Base-by-base conservation (phyloP, 2,329 filamentous ascomycete species). In the Ophiocordyceps australis region DNA sequence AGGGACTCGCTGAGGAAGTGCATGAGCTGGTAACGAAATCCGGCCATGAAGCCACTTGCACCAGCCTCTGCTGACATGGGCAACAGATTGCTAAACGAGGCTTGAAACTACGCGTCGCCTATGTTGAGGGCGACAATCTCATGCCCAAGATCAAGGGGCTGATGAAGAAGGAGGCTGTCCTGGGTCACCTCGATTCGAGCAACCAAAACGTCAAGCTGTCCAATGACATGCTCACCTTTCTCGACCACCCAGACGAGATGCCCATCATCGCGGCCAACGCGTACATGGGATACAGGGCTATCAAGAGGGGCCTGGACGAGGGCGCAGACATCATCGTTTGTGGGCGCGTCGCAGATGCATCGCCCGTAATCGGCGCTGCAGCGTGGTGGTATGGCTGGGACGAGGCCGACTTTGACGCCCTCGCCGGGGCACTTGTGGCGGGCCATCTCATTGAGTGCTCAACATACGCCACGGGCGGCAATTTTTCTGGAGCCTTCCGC, bases 401-500 rank as follows among this genome's bases (percentile, higher is more conserved):
- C 0, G 48, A 52, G 17, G 46, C 41, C 0, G 47, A 55, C 21
- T 62, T 55, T 28, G 51, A 65, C 31, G 34, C 46, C 15, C 51
- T 65, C 7, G 60, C 59, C 2, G 52, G 55, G 0, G 42, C 54
- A 0, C 30, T 63, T 1, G 43, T 63, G 14, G 56, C 55, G 2
- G 58, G 55, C 2, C 56, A 63, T 39, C 38, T 62, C n/a, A 61
- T 62, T 28, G 59, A 64, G 31, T 63, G 59, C 35, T 55, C 51
- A 4, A 47, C 55, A 1, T 65, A 65, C 33, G 55, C 59, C 3
- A 62, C 58, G 1, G 62, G 62, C 0, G 55, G 46, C 0, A 66
- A 67, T 29, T 66, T 64, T 31, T 48, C 58, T 0, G 62, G 60
- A 2, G 35, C 40, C 11, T 54, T 33, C 23, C 32, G 31, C 4